phyloP scores from a whole-genome alignment of 352 stramenopile genomes.

The Phytophthora tubulina region DNA sequence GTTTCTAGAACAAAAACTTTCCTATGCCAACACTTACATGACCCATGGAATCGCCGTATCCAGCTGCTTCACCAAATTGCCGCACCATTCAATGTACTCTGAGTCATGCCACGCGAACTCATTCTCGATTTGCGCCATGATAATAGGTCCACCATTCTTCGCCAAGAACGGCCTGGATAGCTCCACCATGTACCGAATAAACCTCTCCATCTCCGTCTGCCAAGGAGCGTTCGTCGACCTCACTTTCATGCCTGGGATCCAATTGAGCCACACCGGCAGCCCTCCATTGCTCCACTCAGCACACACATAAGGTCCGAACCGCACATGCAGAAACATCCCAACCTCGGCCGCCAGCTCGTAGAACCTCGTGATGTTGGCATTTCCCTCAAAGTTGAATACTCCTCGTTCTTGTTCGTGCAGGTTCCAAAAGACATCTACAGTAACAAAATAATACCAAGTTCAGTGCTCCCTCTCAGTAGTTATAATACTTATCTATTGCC shows the following conservation, averaged over 20 bases:
- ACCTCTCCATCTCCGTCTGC: constrained; percentile 67
- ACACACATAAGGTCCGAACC: constrained; percentile 77
- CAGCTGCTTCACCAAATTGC: constrained; percentile 56
- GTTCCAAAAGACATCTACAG: constrained; percentile 79
- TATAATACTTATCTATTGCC: constrained; percentile 21
- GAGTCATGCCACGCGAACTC: constrained; percentile 64
- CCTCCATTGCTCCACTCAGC: constrained; percentile 76
- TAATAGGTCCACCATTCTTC: constrained; percentile 70
- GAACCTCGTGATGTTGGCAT: constrained; percentile 68
- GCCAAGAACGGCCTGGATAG: constrained; percentile 72
- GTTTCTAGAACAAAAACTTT: background rate
- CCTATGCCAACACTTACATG: constrained; percentile 52
- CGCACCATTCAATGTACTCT: constrained; percentile 67
- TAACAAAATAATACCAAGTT: background rate
- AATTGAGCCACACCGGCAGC: constrained; percentile 69
- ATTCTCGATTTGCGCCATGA: constrained; percentile 81
- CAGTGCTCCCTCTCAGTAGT: constrained; percentile 1
- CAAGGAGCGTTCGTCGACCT: constrained; percentile 55
- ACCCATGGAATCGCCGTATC: constrained; percentile 77
- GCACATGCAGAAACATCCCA: constrained; percentile 76
- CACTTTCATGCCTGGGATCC: constrained; percentile 56
- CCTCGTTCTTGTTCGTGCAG: constrained; percentile 66
- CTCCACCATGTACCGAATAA: constrained; percentile 70
- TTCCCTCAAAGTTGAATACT: constrained; percentile 60
- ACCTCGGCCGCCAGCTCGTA: constrained; percentile 64